Evolutionary conservation across 2,329 filamentous ascomycete genomes (phyloP).

Genomic region (Aspergillus sp.): DNA sequence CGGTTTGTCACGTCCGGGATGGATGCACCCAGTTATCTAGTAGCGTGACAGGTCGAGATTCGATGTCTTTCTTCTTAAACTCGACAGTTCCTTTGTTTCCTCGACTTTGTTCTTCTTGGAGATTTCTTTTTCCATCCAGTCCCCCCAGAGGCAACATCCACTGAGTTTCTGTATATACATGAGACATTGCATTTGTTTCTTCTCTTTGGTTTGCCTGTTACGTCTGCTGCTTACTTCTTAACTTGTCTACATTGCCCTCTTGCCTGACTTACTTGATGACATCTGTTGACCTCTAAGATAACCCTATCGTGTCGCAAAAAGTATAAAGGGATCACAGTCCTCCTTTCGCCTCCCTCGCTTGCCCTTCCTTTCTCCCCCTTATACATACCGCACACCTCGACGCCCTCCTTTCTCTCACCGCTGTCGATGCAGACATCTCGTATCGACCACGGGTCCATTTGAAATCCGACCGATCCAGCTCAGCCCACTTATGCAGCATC

Average conservation of each 20-base stretch:
- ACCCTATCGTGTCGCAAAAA: not conserved
- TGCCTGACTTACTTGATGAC: not conserved
- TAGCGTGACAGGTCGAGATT: constrained; percentile 21
- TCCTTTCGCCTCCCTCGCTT: not conserved
- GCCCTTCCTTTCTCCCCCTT: not conserved
- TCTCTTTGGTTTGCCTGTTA: not conserved
- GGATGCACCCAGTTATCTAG: constrained; percentile 15
- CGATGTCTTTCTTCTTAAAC: constrained; percentile 17
- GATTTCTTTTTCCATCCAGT: constrained; percentile 8
- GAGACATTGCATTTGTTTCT: constrained; percentile 2
- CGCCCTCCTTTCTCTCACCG: not conserved
- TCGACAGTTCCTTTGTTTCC: not conserved
- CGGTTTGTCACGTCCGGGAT: constrained; percentile 9
- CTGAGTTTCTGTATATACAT: constrained; percentile 15
- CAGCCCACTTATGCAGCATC: constrained; percentile 30
- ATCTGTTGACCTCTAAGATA: not conserved
- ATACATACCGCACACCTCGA: not conserved
- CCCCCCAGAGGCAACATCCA: not conserved
- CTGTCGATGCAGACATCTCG: constrained; percentile 12
- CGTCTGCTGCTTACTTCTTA: not conserved
- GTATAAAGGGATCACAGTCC: not conserved
- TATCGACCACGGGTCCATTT: constrained; percentile 13
- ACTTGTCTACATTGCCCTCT: not conserved
- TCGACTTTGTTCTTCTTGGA: not conserved
- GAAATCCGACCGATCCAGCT: constrained; percentile 17